phyloP scores from a whole-genome alignment of 768 basidiomycete species.

The Cystobasidiopsis lactophilus region DNA sequence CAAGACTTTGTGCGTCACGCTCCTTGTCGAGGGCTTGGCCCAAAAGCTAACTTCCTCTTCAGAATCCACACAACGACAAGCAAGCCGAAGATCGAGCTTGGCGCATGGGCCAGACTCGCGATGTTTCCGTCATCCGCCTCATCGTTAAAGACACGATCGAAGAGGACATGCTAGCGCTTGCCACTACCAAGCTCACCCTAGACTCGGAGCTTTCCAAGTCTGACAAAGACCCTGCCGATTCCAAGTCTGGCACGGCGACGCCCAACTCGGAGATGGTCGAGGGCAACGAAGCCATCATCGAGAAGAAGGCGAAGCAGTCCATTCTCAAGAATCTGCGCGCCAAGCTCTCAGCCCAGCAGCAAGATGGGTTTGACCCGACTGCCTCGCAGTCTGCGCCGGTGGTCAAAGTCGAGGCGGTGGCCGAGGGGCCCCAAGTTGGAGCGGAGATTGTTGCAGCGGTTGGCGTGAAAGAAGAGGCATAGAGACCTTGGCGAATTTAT shows the following conservation, averaged over 20 bases:
- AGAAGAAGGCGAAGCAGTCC: slow-evolving; percentile 64
- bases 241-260: slow-evolving; percentile 1
- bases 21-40: slow-evolving; percentile 7
- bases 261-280: slow-evolving; percentile 28
- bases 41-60: not conserved
- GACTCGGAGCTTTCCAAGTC: slow-evolving; percentile 56
- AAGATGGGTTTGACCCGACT: too few relatives aligned
- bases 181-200: slow-evolving; percentile 68
- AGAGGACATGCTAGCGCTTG: slow-evolving; percentile 80
- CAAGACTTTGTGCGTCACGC: slow-evolving; percentile 60
- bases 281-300: slow-evolving; percentile 37
- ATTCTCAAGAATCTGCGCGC: slow-evolving; percentile 49
- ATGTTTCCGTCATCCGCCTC: slow-evolving; percentile 84
- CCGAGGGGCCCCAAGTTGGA: too few relatives aligned
- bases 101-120: slow-evolving; percentile 80
- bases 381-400: too few relatives aligned
- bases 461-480: too few relatives aligned
- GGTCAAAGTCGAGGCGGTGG: too few relatives aligned
- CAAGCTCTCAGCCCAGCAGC: slow-evolving; percentile 1
- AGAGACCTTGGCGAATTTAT: too few relatives aligned
- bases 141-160: slow-evolving; percentile 82
- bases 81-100: slow-evolving; percentile 96
- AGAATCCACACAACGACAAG: slow-evolving; percentile 50
- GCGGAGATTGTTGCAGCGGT: too few relatives aligned
- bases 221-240: not conserved